Percentiles rank a stretch among this genome's conserved stretches.
These are phyloP conservation scores for Ambrosia hybrid DNA, from an alignment of 140 eudicot species.

Conservation along the genomic window DNA sequence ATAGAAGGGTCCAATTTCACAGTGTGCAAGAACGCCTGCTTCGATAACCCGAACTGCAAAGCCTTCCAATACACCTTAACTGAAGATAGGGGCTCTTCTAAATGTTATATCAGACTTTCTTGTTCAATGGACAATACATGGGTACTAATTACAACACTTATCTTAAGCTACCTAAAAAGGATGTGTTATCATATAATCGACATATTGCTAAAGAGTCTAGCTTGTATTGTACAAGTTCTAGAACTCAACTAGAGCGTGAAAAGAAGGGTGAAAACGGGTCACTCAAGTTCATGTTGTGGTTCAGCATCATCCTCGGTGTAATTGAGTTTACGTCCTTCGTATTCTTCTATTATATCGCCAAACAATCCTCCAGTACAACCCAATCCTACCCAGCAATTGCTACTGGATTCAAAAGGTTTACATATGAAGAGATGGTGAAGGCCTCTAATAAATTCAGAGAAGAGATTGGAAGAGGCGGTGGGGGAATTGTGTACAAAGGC, in stretches of 20 bases:
- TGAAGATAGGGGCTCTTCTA: not conserved
- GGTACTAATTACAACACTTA: not conserved
- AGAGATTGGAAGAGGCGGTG: conserved; percentile 40
- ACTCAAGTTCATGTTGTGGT: not conserved
- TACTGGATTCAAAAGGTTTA: conserved; percentile 30
- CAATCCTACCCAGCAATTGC: conserved; percentile 4
- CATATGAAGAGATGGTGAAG: conserved; percentile 32
- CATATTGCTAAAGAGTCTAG: not conserved
- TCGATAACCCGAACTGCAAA: conserved; percentile 16
- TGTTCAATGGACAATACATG: conserved; percentile 14
- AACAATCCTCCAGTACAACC: not conserved
- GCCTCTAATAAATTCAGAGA: conserved; percentile 25
- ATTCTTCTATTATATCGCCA: not conserved
- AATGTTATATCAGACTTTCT: conserved; percentile 20
- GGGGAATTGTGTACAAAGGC: conserved; percentile 38
- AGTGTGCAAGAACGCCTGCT: conserved; percentile 16
- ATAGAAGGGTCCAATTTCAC: not conserved
- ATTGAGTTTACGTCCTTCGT: not conserved
- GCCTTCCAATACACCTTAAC: conserved; percentile 14
- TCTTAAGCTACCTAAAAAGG: conserved; percentile 19
- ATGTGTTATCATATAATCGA: not conserved
- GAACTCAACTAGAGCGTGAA: not conserved
- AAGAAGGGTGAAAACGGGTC: conserved; percentile 3
- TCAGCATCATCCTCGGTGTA: conserved; percentile 16
- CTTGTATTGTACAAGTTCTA: conserved; percentile 18